phyloP scores from a whole-genome alignment of 257 asterid species.

The Nicotiana obtusifolia region DNA sequence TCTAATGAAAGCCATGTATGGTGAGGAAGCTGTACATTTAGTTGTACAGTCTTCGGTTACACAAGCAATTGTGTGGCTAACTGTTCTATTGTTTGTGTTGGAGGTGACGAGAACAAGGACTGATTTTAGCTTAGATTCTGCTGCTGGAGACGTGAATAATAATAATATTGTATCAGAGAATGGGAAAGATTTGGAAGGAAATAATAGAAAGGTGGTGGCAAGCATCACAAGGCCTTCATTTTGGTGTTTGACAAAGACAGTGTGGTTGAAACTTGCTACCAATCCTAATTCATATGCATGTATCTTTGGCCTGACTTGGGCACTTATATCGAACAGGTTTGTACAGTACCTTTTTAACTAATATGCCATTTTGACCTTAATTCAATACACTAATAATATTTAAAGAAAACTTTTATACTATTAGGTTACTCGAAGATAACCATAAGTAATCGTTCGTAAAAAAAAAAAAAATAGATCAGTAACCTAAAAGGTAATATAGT shows the following conservation, averaged over 20 bases:
- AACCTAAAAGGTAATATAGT: no score
- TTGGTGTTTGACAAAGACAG: slow-evolving; percentile 23
- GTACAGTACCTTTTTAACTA: neutral
- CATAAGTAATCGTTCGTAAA: no score
- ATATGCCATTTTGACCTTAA: no score
- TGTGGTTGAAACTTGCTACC: slow-evolving; percentile 23
- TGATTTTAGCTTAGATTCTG: neutral
- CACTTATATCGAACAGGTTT: slow-evolving; percentile 27
- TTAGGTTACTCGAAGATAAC: no score
- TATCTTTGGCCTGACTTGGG: slow-evolving; percentile 32
- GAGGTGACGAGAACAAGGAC: slow-evolving; percentile 31
- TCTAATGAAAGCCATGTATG: slow-evolving; percentile 53
- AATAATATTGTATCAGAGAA: no score
- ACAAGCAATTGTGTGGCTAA: slow-evolving; percentile 51
- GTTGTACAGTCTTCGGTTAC: slow-evolving; percentile 50
- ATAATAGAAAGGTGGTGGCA: neutral
- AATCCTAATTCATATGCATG: slow-evolving; percentile 40
- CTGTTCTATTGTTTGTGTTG: slow-evolving; percentile 36
- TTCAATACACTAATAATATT: no score
- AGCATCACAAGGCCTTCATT: slow-evolving; percentile 3
- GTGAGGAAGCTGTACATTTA: slow-evolving; percentile 33
- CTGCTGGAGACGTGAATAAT: neutral
- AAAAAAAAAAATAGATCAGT: no score
- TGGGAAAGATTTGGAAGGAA: slow-evolving; percentile 18
- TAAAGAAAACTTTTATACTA: no score